Evolutionary conservation across 192 early-diverging fungal species (phyloP).

Genomic region (Coemansia sp.): DNA sequence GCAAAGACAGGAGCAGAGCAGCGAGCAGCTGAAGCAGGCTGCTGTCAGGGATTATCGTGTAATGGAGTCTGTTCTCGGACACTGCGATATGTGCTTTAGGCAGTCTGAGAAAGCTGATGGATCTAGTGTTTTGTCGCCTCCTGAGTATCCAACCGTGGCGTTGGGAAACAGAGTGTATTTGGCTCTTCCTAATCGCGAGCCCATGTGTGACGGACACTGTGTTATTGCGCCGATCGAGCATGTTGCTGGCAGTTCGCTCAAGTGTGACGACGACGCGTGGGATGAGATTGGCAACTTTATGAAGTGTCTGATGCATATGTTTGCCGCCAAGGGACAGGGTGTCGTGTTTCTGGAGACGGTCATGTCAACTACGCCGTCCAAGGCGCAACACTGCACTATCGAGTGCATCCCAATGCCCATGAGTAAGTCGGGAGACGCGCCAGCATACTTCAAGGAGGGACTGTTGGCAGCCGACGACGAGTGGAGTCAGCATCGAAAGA

Average conservation of each 20-base stretch:
- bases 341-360: conserved; percentile 93
- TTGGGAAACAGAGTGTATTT: conserved; percentile 80
- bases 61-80: conserved; percentile 56
- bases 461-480: conserved; percentile 79
- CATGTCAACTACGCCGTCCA: conserved; percentile 70
- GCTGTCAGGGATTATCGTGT: conserved; percentile 72
- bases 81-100: conserved; percentile 80
- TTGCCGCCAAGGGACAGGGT: conserved; percentile 65
- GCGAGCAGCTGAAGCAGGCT: conserved; percentile 66
- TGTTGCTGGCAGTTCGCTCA: conserved; percentile 71
- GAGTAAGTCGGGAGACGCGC: conserved; percentile 72
- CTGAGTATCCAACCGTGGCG: conserved; percentile 71
- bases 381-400: conserved; percentile 75
- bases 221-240: conserved; percentile 92
- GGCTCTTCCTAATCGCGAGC: conserved; percentile 70
- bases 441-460: conserved; percentile 89
- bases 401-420: conserved; percentile 92
- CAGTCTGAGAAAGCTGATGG: conserved; percentile 31
- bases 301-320: conserved; percentile 93
- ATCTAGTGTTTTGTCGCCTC: conserved; percentile 59
- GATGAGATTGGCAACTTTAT: conserved; percentile 95
- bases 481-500: conserved; percentile 83
- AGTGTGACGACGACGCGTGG: conserved; percentile 91
- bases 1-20: conserved; percentile 60
- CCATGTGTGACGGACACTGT: conserved; percentile 86